Evolutionary conservation across 2,329 filamentous ascomycete genomes (phyloP).

Genomic region (Cryphonectria parasitica): DNA sequence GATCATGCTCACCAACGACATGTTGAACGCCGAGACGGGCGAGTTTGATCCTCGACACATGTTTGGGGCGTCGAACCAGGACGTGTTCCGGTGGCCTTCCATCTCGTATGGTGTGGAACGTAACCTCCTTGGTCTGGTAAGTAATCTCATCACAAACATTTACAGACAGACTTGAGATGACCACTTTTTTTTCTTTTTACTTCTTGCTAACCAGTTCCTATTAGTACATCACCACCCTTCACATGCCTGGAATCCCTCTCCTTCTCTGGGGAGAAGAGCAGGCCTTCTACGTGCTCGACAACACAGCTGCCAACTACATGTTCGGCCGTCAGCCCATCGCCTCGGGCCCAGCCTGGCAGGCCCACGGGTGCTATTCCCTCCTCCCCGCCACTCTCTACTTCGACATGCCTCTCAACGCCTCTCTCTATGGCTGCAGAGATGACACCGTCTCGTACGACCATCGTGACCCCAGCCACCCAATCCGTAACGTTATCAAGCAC

Average conservation of each 20-base stretch:
- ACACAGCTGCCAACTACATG: constrained; percentile 66
- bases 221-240: constrained; percentile 61
- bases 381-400: constrained; percentile 60
- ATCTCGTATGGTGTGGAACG: constrained; percentile 60
- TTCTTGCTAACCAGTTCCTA: neutral
- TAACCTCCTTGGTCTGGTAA: constrained; percentile 51
- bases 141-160: neutral
- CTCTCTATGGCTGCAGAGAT: constrained; percentile 59
- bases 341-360: constrained; percentile 64
- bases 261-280: constrained; percentile 71
- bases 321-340: constrained; percentile 68
- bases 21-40: constrained; percentile 63
- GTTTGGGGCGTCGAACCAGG: constrained; percentile 68
- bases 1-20: constrained; percentile 61
- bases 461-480: constrained; percentile 63
- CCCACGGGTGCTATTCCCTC: constrained; percentile 66
- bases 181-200: no score
- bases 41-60: constrained; percentile 67
- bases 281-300: constrained; percentile 66
- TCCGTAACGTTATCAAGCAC: constrained; percentile 63
- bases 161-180: no score
- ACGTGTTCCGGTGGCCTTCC: constrained; percentile 67
- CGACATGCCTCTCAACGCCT: constrained; percentile 59
- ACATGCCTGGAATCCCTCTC: constrained; percentile 36
- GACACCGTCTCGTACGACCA: constrained; percentile 60